These are phyloP conservation scores for Dovyalis caffra DNA, from an alignment of 345 rosid genomes.

Conservation along the genomic window DNA sequence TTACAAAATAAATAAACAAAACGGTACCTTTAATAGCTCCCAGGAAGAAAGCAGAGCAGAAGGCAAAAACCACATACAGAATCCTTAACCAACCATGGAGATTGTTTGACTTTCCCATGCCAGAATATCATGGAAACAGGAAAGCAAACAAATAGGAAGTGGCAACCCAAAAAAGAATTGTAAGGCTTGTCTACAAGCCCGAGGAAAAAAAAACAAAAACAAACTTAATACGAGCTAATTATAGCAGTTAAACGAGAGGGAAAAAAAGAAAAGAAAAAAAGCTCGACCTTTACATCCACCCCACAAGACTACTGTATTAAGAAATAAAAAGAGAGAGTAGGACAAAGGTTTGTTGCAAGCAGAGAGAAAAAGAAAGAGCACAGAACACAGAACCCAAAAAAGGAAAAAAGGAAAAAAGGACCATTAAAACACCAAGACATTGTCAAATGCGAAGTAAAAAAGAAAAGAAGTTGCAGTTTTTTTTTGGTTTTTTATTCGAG, in stretches of 20 bases:
- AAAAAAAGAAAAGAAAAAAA: too few relatives aligned
- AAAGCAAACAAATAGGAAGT: background rate
- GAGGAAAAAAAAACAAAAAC: too few relatives aligned
- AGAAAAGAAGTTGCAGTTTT: background rate
- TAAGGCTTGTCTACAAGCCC: background rate
- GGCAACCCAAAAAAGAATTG: background rate
- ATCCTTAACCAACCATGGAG: constrained; percentile 38
- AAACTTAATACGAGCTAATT: background rate
- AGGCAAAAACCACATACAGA: constrained; percentile 56
- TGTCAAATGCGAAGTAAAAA: background rate
- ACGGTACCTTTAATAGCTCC: constrained; percentile 74
- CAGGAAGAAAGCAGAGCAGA: constrained; percentile 63
- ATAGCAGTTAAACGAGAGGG: background rate
- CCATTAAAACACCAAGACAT: background rate
- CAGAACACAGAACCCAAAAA: background rate
- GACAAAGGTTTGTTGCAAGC: background rate
- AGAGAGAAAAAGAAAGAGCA: background rate
- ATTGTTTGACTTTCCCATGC: constrained; percentile 25
- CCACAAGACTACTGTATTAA: background rate
- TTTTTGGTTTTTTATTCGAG: background rate
- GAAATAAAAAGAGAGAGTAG: background rate
- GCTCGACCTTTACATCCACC: background rate
- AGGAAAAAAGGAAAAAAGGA: too few relatives aligned
- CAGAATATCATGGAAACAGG: constrained; percentile 2
- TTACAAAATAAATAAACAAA: too few relatives aligned